Evolutionary conservation across 208 protist genomes (phyloP).

Genomic region (Vickermania ingenoplastis): DNA sequence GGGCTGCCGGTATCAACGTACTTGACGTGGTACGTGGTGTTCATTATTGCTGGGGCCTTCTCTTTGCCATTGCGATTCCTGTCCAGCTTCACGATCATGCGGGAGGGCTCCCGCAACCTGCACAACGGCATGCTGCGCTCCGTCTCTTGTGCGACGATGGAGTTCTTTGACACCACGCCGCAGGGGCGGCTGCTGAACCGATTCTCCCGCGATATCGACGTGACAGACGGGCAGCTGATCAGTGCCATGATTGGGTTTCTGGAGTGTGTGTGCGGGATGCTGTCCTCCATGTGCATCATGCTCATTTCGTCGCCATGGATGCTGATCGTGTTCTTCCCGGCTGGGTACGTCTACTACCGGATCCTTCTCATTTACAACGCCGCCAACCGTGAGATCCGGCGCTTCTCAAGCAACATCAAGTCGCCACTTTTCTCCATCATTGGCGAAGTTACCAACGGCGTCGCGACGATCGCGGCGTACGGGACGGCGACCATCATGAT

Average conservation of each 20-base stretch:
- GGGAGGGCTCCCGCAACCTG: slow-evolving; percentile 25
- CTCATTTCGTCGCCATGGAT: slow-evolving; percentile 30
- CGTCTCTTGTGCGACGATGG: slow-evolving; percentile 38
- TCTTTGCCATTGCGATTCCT: slow-evolving; percentile 22
- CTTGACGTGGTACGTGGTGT: slow-evolving; percentile 27
- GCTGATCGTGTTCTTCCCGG: slow-evolving; percentile 31
- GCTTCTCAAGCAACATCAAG: slow-evolving; percentile 81
- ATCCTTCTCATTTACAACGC: slow-evolving; percentile 79
- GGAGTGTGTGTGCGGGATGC: slow-evolving; percentile 39
- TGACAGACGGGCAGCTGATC: slow-evolving; percentile 57
- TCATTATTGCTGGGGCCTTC: slow-evolving; percentile 24
- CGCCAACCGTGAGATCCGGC: slow-evolving; percentile 77
- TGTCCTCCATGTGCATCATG: slow-evolving; percentile 46
- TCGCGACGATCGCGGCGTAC: slow-evolving; percentile 81
- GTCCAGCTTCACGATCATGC: slow-evolving; percentile 22
- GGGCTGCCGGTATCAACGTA: slow-evolving; percentile 15
- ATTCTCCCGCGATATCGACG: slow-evolving; percentile 89
- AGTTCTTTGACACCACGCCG: slow-evolving; percentile 94
- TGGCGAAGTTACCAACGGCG: slow-evolving; percentile 82
- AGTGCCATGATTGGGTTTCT: slow-evolving; percentile 49
- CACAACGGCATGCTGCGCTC: slow-evolving; percentile 46
- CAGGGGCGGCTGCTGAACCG: slow-evolving; percentile 92
- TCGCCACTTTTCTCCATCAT: slow-evolving; percentile 92
- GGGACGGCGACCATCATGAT: slow-evolving; percentile 20
- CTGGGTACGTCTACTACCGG: slow-evolving; percentile 43